Conservation (phyloP, 352 stramenopile genomes). For the Globisporangium paddicum region DNA sequence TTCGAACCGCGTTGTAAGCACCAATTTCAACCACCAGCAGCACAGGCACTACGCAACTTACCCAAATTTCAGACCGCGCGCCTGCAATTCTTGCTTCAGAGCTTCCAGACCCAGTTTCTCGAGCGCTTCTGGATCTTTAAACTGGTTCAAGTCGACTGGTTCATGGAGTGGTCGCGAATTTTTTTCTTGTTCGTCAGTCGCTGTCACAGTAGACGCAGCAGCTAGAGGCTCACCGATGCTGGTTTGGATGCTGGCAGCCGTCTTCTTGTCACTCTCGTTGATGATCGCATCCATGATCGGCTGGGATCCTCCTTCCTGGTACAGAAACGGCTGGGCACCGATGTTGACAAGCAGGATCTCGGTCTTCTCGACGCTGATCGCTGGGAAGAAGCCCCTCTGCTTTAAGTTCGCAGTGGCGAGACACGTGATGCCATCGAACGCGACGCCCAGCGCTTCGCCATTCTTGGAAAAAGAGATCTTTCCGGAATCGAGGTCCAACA, state of each 20-base stretch:
- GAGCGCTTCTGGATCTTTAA: conserved; percentile 60
- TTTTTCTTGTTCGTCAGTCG: neutral
- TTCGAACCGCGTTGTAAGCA: neutral
- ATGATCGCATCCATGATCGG: conserved; percentile 43
- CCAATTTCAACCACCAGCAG: neutral
- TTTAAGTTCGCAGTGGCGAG: conserved; percentile 11
- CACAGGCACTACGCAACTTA: conserved; percentile 24
- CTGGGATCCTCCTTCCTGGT: conserved; percentile 33
- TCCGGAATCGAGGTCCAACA: conserved; percentile 71
- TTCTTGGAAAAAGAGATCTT: conserved; percentile 84
- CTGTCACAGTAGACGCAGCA: neutral
- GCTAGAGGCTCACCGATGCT: neutral
- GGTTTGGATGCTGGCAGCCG: neutral
- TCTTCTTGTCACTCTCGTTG: neutral
- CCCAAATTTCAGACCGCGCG: conserved; percentile 95
- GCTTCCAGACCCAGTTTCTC: conserved; percentile 85
- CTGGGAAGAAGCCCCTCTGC: conserved; percentile 59
- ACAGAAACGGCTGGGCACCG: conserved; percentile 69
- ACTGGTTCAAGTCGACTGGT: conserved; percentile 49
- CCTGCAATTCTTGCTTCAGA: conserved; percentile 91
- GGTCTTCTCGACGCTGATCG: conserved; percentile 76
- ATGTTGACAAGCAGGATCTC: conserved; percentile 86
- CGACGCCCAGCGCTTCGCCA: conserved; percentile 56
- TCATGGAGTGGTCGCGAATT: conserved; percentile 7
- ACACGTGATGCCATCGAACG: conserved; percentile 47